A percentile compares a stretch with the other conserved stretches of the same genome.
phyloP scores from a whole-genome alignment of 208 protist genomes.

The Trypanosoma melophagium region DNA sequence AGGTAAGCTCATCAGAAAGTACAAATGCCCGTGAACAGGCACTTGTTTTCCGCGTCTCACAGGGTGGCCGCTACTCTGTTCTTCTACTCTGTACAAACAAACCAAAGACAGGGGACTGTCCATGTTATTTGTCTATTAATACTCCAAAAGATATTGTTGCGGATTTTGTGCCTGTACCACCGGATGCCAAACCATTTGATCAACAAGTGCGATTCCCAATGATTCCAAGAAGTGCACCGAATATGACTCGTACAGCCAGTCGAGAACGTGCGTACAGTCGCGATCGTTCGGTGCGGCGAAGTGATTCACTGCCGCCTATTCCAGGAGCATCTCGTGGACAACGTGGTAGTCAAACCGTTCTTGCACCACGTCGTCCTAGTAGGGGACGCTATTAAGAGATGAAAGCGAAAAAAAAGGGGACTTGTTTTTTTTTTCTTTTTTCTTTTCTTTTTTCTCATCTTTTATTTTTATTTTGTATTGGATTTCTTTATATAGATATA shows the following conservation, averaged over 20 bases:
- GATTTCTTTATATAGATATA: no score
- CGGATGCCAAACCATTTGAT: slow-evolving; percentile 59
- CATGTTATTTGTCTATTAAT: slow-evolving; percentile 55
- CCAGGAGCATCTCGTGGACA: background rate
- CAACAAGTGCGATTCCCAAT: slow-evolving; percentile 56
- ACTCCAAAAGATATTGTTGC: slow-evolving; percentile 43
- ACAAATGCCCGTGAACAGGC: slow-evolving; percentile 84
- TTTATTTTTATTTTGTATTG: no score
- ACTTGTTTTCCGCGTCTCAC: slow-evolving; percentile 53
- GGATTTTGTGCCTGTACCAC: slow-evolving; percentile 53
- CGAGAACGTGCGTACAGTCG: slow-evolving; percentile 30
- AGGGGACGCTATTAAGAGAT: no score
- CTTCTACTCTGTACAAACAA: slow-evolving; percentile 40
- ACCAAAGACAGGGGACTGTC: slow-evolving; percentile 30
- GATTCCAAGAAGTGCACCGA: slow-evolving; percentile 50
- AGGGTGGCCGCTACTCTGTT: slow-evolving; percentile 69
- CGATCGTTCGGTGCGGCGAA: slow-evolving; percentile 34
- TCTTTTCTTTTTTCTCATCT: no score
- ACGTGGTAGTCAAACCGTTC: background rate
- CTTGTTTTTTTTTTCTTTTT: no score
- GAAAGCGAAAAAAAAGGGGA: no score
- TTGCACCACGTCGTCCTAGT: no score
- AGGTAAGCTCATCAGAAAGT: slow-evolving; percentile 41
- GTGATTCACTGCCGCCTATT: slow-evolving; percentile 45
- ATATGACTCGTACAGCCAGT: slow-evolving; percentile 39